Percentiles rank a stretch among this genome's conserved stretches.
These are phyloP conservation scores for Colletotrichum sp. DNA, from an alignment of 2,329 filamentous ascomycete genomes.

Conservation along the genomic window DNA sequence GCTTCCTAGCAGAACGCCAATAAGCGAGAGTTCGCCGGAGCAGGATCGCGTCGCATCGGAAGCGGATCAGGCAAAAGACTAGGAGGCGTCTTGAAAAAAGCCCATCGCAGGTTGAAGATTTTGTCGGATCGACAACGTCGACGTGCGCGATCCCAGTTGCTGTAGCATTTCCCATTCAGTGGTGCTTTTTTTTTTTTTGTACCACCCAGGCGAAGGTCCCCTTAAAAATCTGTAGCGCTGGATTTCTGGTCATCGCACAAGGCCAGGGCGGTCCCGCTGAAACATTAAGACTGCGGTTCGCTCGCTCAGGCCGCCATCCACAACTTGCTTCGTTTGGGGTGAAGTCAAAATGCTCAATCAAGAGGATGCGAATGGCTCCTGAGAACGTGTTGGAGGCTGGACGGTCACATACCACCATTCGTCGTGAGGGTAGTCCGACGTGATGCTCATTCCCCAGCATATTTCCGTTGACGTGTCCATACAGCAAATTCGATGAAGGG, in stretches of 20 bases:
- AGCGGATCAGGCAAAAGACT: not conserved
- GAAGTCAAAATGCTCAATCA: conserved; percentile 2
- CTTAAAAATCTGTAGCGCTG: not conserved
- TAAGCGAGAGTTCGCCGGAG: not conserved
- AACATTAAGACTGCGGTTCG: conserved; percentile 12
- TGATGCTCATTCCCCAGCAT: not conserved
- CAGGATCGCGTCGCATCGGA: not conserved
- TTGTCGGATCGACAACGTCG: not conserved
- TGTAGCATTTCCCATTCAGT: not conserved
- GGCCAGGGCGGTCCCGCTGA: conserved; percentile 2
- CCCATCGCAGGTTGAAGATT: not conserved
- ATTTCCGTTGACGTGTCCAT: not conserved
- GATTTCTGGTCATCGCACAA: not conserved
- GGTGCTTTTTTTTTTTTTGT: not conserved
- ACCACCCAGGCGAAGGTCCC: not conserved
- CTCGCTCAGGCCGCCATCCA: conserved; percentile 16
- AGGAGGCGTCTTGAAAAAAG: not conserved
- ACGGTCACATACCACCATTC: not conserved
- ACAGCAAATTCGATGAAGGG: not conserved
- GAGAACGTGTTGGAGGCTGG: not conserved
- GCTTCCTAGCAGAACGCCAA: not conserved
- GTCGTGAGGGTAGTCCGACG: not conserved
- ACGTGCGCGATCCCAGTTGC: not conserved
- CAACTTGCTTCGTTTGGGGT: conserved; percentile 1
- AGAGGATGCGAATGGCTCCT: not conserved